These are phyloP conservation scores for Sphagnurus paluster DNA, from an alignment of 1,284 basidiomycete species.

Conservation along the genomic window DNA sequence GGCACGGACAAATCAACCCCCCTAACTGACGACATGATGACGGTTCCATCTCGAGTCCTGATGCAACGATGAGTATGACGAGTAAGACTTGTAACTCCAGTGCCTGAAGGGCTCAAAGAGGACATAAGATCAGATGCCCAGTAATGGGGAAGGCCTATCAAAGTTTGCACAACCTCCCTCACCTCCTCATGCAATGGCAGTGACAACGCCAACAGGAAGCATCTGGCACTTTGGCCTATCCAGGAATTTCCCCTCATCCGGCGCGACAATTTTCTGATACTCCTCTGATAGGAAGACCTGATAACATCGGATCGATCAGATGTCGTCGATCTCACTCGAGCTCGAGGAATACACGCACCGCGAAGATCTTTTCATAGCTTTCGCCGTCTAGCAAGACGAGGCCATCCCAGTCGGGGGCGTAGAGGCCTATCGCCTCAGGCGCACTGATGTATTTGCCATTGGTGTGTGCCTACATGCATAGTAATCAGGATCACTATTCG, in stretches of 20 bases:
- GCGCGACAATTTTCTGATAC: conserved; percentile 4
- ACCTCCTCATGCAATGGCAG: conserved; percentile 26
- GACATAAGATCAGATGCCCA: too few species aligned
- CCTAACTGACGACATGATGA: too few species aligned
- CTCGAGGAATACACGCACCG: conserved; percentile 4
- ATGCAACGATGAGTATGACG: too few species aligned
- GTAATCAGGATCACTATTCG: too few species aligned
- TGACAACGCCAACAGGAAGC: conserved; percentile 13
- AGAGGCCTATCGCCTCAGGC: neutral
- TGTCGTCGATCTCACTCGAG: too few species aligned
- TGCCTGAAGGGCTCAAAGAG: too few species aligned
- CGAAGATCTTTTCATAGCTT: conserved; percentile 13
- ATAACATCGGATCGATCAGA: neutral
- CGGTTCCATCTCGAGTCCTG: too few species aligned
- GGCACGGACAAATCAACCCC: too few species aligned
- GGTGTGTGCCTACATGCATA: conserved; percentile 11
- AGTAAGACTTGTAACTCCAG: too few species aligned
- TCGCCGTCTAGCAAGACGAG: conserved; percentile 11
- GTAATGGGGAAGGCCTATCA: too few species aligned
- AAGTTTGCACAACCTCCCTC: too few species aligned
- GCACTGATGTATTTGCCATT: neutral
- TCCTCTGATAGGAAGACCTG: conserved; percentile 13
- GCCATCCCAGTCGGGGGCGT: conserved; percentile 11
- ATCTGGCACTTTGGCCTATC: conserved; percentile 15
- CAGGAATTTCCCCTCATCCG: conserved; percentile 20